Conservation (phyloP, 352 stramenopile genomes). For the Globisporangium heterothallicum region DNA sequence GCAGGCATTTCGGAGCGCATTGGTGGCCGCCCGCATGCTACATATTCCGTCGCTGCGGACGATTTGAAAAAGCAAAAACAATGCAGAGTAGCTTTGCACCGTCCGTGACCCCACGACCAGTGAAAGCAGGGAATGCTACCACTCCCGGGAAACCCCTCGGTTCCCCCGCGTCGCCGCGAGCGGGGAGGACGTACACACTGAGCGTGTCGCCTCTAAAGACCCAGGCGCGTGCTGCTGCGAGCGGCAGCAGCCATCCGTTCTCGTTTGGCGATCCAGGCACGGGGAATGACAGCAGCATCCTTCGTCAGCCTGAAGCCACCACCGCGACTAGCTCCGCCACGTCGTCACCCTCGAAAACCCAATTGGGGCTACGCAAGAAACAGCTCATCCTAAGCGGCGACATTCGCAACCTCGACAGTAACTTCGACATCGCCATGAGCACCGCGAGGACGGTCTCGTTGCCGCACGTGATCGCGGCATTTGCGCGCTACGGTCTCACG, state of each 20-base stretch:
- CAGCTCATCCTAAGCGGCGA: slow-evolving; percentile 58
- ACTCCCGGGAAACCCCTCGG: slow-evolving; percentile 5
- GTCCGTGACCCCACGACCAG: slow-evolving; percentile 53
- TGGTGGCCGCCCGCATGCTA: background rate
- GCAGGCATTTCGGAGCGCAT: too few relatives aligned
- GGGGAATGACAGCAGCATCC: too few relatives aligned
- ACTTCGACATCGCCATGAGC: slow-evolving; percentile 55
- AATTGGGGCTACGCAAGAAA: slow-evolving; percentile 41
- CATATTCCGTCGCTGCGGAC: too few relatives aligned
- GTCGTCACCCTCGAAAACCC: too few relatives aligned
- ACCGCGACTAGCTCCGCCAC: slow-evolving; percentile 19
- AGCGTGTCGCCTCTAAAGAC: slow-evolving; percentile 48
- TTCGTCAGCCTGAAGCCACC: slow-evolving; percentile 27
- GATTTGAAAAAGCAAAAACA: background rate
- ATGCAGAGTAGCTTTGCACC: slow-evolving; percentile 44
- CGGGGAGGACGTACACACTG: slow-evolving; percentile 43
- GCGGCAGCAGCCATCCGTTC: slow-evolving; percentile 12
- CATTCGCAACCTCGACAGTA: slow-evolving; percentile 67
- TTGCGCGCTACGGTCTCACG: slow-evolving; percentile 39
- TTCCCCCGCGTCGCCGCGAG: slow-evolving; percentile 13
- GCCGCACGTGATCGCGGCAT: slow-evolving; percentile 39
- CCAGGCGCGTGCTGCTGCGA: background rate
- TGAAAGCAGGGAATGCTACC: slow-evolving; percentile 28
- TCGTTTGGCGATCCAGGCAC: slow-evolving; percentile 4
- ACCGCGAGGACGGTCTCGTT: slow-evolving; percentile 32